Evolutionary conservation across 2,329 filamentous ascomycete genomes (phyloP), one percentile per base, ranked within the genome.

Genomic region (Xylariaceae sp.): DNA sequence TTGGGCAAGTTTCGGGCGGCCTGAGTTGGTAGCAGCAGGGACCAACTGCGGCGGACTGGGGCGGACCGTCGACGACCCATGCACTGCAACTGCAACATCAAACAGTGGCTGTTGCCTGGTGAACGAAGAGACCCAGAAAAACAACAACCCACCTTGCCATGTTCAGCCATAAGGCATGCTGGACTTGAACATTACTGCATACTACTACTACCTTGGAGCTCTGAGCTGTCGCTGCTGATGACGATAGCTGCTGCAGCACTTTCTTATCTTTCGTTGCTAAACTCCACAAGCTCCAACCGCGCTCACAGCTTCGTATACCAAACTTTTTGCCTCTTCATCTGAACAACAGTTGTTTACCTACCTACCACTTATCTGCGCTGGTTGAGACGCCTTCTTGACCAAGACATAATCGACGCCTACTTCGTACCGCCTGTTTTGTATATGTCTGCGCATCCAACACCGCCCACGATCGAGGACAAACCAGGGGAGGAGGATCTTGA

Each of bases 371-470:
- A 11, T 26, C 22, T 11, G 22, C 22, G 22, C 22, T 26, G 22
- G 6, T 6, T 6, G 11, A 6, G 22, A 6, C 22, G 22, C 6
- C 22, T 11, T 26, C 6, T 11, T 26, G 22, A 11, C 22, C 6
- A 6, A 6, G 22, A 26, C 22, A 6, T 6, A 38, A 12, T 39
- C 35, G 30, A 19, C 12, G n/a, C 24, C 30, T 40, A n/a, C 41
- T 30, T 38, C 11, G n/a, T 22, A 15, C 18, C 11, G 6, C 6
- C 31, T 36, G 24, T 30, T 35, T 38, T 49, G 45, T 56, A 55
- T 51, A 55, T 54, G 53, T 49, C 44, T 35, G 44, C 36, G n/a
- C 19, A 17, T 35, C 33, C 28, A 15, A 38, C 31, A 33, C 24
- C 34, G 13, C 13, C 33, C 31, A 37, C 42, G 39, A 37, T 38